Percentiles rank a stretch among this genome's conserved stretches.
Evolutionary conservation across 306 rosid species (phyloP).

Genomic region (Medicago arabica): DNA sequence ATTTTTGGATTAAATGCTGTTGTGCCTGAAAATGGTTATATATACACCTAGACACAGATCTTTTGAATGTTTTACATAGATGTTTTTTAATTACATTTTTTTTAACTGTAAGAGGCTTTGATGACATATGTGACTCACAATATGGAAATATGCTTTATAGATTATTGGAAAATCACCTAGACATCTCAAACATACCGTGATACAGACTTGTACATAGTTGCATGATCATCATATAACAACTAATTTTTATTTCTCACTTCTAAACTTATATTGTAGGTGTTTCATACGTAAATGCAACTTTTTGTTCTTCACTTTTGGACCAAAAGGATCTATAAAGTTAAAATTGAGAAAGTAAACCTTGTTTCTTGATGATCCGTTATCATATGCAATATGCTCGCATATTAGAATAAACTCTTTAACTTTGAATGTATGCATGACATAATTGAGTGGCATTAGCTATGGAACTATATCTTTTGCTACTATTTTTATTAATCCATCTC

Average conservation of each 20-base stretch:
- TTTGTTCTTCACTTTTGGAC: background rate
- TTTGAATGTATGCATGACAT: slow-evolving; percentile 11
- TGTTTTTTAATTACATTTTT: too few relatives aligned
- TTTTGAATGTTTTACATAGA: slow-evolving; percentile 3
- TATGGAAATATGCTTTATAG: slow-evolving; percentile 14
- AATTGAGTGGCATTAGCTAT: background rate
- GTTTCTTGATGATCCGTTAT: slow-evolving; percentile 13
- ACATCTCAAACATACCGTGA: slow-evolving; percentile 18
- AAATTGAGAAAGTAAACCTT: slow-evolving; percentile 13
- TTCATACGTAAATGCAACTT: slow-evolving; percentile 91
- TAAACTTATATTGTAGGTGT: slow-evolving; percentile 71
- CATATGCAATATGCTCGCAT: background rate
- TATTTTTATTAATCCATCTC: background rate
- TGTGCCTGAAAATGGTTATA: slow-evolving; percentile 10
- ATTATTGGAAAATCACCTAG: slow-evolving; percentile 5
- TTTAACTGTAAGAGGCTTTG: slow-evolving; percentile 2
- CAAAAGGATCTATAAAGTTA: slow-evolving; percentile 14
- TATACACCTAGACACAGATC: slow-evolving; percentile 1
- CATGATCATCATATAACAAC: slow-evolving; percentile 26
- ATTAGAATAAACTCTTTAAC: background rate
- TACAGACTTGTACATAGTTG: slow-evolving; percentile 21
- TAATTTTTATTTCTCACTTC: slow-evolving; percentile 33
- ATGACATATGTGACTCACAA: slow-evolving; percentile 11
- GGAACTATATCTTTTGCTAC: background rate
- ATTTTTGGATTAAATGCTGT: slow-evolving; percentile 28